Evolutionary conservation across 345 rosid species (phyloP).

Genomic region (Ailanthus altissimus): DNA sequence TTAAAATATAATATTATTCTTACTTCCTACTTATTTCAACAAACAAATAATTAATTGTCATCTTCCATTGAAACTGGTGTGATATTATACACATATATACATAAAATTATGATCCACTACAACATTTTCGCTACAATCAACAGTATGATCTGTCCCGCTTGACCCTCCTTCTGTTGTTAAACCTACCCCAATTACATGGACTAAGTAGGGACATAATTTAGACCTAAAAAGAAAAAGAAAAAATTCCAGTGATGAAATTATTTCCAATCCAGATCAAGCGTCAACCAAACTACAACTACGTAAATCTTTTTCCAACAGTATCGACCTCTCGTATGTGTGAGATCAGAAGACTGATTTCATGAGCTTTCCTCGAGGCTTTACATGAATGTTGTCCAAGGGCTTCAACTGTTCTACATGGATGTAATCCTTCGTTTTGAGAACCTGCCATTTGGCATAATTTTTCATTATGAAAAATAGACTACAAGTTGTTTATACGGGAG

Average conservation of each 20-base stretch:
- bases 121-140: conserved; percentile 26
- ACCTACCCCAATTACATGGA: conserved; percentile 37
- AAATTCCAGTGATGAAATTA: background rate
- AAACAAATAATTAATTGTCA: conserved; percentile 33
- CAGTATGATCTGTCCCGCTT: conserved; percentile 18
- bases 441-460: conserved; percentile 43
- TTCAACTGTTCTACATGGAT: conserved; percentile 83
- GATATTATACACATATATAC: conserved; percentile 14
- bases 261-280: conserved; percentile 9
- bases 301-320: conserved; percentile 18
- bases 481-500: background rate
- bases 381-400: conserved; percentile 61
- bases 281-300: conserved; percentile 29
- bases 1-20: too few species aligned
- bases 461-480: background rate
- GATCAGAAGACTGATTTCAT: conserved; percentile 83
- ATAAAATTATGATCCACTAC: conserved; percentile 24
- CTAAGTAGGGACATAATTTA: conserved; percentile 15
- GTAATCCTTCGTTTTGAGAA: conserved; percentile 89
- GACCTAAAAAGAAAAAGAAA: background rate
- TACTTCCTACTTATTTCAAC: background rate
- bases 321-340: conserved; percentile 17
- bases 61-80: background rate
- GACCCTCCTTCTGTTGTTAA: conserved; percentile 17
- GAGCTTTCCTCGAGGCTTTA: conserved; percentile 76